Percentiles rank a stretch among this genome's conserved stretches.
Evolutionary conservation across 306 rosid genomes (phyloP).

Genomic region (Pyrus communis): DNA sequence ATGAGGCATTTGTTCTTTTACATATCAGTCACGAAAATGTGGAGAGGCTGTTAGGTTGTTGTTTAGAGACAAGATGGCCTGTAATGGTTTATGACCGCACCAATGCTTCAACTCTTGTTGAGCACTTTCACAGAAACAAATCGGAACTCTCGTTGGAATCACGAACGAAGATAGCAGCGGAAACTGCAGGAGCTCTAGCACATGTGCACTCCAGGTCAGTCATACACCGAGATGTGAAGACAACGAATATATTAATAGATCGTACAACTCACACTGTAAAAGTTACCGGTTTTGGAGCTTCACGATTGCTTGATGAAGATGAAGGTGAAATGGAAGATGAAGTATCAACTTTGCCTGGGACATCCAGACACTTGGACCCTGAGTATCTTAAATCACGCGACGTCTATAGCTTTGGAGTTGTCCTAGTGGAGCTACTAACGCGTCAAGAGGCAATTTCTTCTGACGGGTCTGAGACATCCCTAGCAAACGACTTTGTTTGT

Average conservation of each 20-base stretch:
- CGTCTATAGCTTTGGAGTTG: slow-evolving; percentile 22
- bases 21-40: slow-evolving; percentile 5
- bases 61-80: not conserved
- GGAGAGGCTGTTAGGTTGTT: not conserved
- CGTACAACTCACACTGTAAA: not conserved
- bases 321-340: not conserved
- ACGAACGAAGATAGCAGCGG: slow-evolving; percentile 8
- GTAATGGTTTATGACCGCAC: not conserved
- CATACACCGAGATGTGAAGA: not conserved
- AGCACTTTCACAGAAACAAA: not conserved
- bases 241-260: not conserved
- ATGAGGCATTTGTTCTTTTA: not conserved
- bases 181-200: slow-evolving; percentile 1
- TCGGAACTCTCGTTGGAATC: slow-evolving; percentile 2
- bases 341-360: not conserved
- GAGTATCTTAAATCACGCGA: not conserved
- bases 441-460: not conserved
- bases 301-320: not conserved
- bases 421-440: slow-evolving; percentile 13
- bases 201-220: not conserved
- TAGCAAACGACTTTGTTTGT: not conserved
- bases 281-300: not conserved
- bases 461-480: not conserved
- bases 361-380: not conserved
- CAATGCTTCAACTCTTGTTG: not conserved